Conservation (phyloP, 164 flowering plant species). For the Sextonia rubra region DNA sequence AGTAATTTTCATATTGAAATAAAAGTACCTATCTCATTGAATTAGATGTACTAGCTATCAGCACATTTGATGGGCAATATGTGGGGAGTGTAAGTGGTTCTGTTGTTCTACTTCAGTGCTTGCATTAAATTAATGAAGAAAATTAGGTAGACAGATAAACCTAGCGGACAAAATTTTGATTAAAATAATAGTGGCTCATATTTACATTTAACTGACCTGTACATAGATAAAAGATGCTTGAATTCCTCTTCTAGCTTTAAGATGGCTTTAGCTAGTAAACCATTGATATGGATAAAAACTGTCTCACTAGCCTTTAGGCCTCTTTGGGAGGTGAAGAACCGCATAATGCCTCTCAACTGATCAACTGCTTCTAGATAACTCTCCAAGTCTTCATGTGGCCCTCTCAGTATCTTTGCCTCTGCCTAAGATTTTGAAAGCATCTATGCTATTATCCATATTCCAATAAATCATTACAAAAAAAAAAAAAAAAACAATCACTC, state of each 20-base stretch:
- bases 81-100: no score
- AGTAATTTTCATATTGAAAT: no score
- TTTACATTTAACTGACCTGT: conserved; percentile 52
- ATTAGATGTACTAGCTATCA: no score
- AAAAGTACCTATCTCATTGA: no score
- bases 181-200: not conserved
- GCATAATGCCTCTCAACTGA: conserved; percentile 62
- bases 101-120: no score
- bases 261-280: conserved; percentile 72
- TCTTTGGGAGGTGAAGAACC: conserved; percentile 67
- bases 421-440: conserved; percentile 43
- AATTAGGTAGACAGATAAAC: not conserved
- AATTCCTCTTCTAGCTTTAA: conserved; percentile 92
- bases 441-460: not conserved
- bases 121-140: not conserved
- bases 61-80: no score
- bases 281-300: conserved; percentile 70
- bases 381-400: conserved; percentile 94
- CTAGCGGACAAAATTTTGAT: not conserved
- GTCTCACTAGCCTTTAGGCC: conserved; percentile 72
- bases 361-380: conserved; percentile 87
- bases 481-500: no score
- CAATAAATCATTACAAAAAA: not conserved
- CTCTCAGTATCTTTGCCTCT: conserved; percentile 84
- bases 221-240: conserved; percentile 53